Conservation (phyloP, 495 filamentous ascomycete species). For the Cercophora newfieldiana region DNA sequence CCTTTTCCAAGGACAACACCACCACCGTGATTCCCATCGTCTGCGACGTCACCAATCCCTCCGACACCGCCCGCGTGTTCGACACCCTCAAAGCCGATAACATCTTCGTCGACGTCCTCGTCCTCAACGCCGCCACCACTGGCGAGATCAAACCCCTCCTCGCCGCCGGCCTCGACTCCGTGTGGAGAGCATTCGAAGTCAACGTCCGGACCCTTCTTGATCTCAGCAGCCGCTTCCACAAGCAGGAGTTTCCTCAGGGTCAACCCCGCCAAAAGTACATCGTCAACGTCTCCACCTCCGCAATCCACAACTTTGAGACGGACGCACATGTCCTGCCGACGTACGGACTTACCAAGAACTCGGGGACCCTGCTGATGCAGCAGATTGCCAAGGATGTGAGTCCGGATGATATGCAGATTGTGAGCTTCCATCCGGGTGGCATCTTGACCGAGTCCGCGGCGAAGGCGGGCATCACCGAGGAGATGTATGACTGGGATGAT, state of each 20-base stretch:
- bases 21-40: constrained; percentile 25
- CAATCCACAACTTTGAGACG: constrained; percentile 26
- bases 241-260: constrained; percentile 20
- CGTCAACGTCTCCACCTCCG: constrained; percentile 38
- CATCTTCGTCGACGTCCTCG: constrained; percentile 40
- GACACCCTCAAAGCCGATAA: constrained; percentile 26
- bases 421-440: constrained; percentile 47
- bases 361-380: constrained; percentile 40
- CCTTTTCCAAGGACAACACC: constrained; percentile 1
- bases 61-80: constrained; percentile 38
- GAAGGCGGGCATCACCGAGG: constrained; percentile 23
- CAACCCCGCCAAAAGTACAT: constrained; percentile 29
- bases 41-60: constrained; percentile 30
- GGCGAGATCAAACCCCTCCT: constrained; percentile 14
- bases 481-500: constrained; percentile 35
- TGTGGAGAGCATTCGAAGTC: constrained; percentile 36
- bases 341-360: constrained; percentile 44
- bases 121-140: constrained; percentile 37
- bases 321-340: constrained; percentile 9
- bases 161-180: constrained; percentile 1
- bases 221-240: constrained; percentile 36
- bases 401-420: constrained; percentile 39
- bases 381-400: constrained; percentile 34
- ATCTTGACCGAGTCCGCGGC: constrained; percentile 35
- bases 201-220: constrained; percentile 41